These are phyloP conservation scores for Cantharellus anzutake DNA, from an alignment of 768 basidiomycete genomes.

Conservation along the genomic window DNA sequence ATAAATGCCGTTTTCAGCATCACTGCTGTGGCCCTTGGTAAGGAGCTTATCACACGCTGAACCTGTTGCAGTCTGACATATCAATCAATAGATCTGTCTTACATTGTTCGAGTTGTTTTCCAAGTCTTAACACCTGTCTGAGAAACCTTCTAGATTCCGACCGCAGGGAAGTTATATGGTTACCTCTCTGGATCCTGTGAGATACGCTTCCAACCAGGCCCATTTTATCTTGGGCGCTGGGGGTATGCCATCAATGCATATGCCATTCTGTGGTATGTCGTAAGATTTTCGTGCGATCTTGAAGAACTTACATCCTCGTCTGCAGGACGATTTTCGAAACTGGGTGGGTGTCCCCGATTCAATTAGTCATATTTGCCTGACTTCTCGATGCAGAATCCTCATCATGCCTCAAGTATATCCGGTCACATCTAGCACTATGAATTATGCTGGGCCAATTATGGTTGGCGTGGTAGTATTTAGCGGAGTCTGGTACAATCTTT, in stretches of 20 bases:
- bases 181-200: slow-evolving; percentile 1
- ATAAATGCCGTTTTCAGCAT: slow-evolving; percentile 12
- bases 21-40: slow-evolving; percentile 11
- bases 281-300: background rate
- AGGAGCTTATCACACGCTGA: slow-evolving; percentile 1
- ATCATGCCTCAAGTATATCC: slow-evolving; percentile 13
- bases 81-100: background rate
- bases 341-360: slow-evolving; percentile 4
- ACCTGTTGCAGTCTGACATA: background rate
- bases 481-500: slow-evolving; percentile 11
- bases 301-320: background rate
- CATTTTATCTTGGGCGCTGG: slow-evolving; percentile 10
- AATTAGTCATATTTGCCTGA: background rate
- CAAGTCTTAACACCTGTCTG: background rate
- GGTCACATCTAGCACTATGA: slow-evolving; percentile 10
- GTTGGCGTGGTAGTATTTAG: slow-evolving; percentile 9
- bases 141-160: slow-evolving; percentile 5
- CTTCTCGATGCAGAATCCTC: slow-evolving; percentile 4
- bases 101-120: background rate
- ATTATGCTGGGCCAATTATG: slow-evolving; percentile 12
- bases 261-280: slow-evolving; percentile 9
- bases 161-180: slow-evolving; percentile 7
- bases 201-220: slow-evolving; percentile 8
- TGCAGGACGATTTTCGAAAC: slow-evolving; percentile 9
- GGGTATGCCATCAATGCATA: slow-evolving; percentile 10